Conservation (phyloP, 2,329 filamentous ascomycete species). For the Colletotrichum eleusines region DNA sequence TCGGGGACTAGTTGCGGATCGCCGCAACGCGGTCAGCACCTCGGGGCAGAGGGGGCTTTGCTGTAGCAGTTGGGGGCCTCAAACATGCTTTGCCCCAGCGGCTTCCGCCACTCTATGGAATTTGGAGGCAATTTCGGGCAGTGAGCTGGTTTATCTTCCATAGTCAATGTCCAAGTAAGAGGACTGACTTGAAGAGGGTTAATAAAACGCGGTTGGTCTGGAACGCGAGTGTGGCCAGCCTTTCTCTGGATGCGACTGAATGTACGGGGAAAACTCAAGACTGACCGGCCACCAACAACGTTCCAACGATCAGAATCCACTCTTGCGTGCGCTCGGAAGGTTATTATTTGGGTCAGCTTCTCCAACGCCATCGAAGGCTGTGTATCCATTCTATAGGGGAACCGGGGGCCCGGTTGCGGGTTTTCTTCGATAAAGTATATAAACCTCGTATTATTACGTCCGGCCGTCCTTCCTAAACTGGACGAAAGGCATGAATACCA, state of each 20-base stretch:
- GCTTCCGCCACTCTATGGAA: background rate
- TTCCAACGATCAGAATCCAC: background rate
- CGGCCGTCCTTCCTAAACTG: background rate
- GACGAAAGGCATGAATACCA: background rate
- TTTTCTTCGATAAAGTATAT: background rate
- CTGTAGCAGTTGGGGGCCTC: background rate
- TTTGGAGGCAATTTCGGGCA: background rate
- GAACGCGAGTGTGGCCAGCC: background rate
- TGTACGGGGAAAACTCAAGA: background rate
- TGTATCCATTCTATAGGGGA: background rate
- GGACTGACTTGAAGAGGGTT: background rate
- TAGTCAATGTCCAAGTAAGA: no score
- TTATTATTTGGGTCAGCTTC: background rate
- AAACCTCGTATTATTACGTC: background rate
- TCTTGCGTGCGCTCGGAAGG: background rate
- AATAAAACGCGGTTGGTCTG: background rate
- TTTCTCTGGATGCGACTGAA: background rate
- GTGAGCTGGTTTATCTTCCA: background rate
- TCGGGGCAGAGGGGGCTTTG: background rate
- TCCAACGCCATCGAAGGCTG: background rate
- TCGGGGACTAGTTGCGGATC: background rate
- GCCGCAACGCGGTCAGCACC: background rate
- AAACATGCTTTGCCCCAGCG: background rate
- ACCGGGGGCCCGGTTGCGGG: background rate
- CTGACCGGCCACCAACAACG: background rate